These are phyloP conservation scores for Galeopsis tetrahit DNA, from an alignment of 257 asterid genomes.

Conservation along the genomic window DNA sequence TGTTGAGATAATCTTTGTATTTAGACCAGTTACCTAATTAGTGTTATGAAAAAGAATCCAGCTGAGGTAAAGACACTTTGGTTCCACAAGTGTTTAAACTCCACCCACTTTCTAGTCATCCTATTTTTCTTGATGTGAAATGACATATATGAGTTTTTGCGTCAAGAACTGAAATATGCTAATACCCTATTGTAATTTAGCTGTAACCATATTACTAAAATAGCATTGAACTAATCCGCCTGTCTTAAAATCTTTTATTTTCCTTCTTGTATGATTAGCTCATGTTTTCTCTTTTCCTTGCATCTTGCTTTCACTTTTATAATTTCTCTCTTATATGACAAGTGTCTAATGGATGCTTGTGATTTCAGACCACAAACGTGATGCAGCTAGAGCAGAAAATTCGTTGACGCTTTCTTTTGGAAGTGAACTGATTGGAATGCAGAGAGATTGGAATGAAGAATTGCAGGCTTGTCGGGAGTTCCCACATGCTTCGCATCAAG, in stretches of 20 bases:
- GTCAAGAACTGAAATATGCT: neutral
- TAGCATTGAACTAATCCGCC: neutral
- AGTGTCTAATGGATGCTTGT: constrained; percentile 33
- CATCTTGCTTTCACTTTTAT: constrained; percentile 19
- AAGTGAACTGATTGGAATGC: constrained; percentile 97
- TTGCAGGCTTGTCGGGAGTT: constrained; percentile 93
- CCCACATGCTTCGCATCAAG: constrained; percentile 81
- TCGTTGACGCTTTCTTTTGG: constrained; percentile 86
- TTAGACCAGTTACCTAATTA: neutral
- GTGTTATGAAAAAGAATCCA: constrained; percentile 5
- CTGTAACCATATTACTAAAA: neutral
- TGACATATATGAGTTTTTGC: neutral
- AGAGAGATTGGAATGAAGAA: constrained; percentile 99
- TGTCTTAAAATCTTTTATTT: neutral
- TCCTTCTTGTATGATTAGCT: constrained; percentile 20
- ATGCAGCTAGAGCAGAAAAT: constrained; percentile 94
- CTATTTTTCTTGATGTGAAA: neutral
- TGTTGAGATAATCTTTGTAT: neutral
- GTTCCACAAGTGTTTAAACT: neutral
- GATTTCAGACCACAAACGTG: constrained; percentile 85
- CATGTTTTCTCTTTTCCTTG: neutral
- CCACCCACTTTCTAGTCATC: neutral
- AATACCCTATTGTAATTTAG: neutral
- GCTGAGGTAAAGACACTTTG: neutral
- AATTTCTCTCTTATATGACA: constrained; percentile 15